Base-by-base conservation (phyloP, 805 yeast genomes). In the Candida sakaeoensis region DNA sequence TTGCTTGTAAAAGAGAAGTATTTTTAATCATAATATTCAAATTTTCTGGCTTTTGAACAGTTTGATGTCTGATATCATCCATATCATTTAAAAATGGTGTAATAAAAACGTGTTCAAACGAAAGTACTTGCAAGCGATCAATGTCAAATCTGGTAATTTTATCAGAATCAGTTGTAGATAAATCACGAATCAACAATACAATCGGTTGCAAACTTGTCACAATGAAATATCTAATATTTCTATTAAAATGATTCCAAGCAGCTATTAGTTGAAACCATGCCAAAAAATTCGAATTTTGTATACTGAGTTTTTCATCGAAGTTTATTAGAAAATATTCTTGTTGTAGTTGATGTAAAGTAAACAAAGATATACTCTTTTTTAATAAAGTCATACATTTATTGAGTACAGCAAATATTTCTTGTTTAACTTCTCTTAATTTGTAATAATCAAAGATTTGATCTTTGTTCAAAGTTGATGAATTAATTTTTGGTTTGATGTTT, bases 161-260 rank as follows among this genome's bases (percentile, higher is more conserved):
- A 13, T 37, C 42, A 4, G 21, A 25, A 14, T 18, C 34, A 9
- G 12, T 43, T 45, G 2, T 42, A 27, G 6, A 51, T 42, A 10
- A 47, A 28, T 21, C 19, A 14, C 19, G 32, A 5, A 28, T 54
- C 51, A 15, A 44, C 43, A 22, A 48, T 37, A 37, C 48, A 41
- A 12, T 48, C 1, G 65, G 61, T 16, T 51, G 52, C 36, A 63
- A 61, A 23, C 57, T 48, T 12, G 51, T 46, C 7, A 58, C 26
- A 1, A 61, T 15, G 34, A 44, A 51, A 37, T 41, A 61, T 14
- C 62, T 36, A 5, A 64, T 52, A 27, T 52, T 53, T 17, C 41
- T 38, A 33, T 60, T 54, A 45, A 63, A 64, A 33, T 57, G 61
- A 8, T 35, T 31, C 68, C 68, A 64, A 31, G 45, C 42, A 9